A percentile compares a stretch with the other conserved stretches of the same genome.
phyloP scores from a whole-genome alignment of 2,329 filamentous ascomycete species.

The Chalaropsis ovoidea region DNA sequence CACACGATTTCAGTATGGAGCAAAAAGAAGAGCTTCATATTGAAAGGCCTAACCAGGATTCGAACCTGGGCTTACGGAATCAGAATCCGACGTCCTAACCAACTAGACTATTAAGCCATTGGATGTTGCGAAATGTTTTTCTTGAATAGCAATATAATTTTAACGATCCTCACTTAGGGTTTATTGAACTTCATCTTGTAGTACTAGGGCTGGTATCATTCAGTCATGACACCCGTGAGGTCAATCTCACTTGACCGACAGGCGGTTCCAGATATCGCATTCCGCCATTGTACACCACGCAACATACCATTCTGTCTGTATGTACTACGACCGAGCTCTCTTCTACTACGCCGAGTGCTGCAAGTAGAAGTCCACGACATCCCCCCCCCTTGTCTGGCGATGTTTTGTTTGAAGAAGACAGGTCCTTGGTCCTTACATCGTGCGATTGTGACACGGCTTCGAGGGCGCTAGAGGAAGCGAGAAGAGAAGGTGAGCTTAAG shows the following conservation, averaged over 20 bases:
- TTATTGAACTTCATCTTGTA: too few relatives aligned
- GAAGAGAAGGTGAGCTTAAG: conserved; percentile 14
- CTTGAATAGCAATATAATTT: too few relatives aligned
- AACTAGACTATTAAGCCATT: conserved; percentile 24
- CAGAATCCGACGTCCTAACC: conserved; percentile 24
- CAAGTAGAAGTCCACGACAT: not conserved
- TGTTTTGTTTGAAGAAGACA: conserved; percentile 8
- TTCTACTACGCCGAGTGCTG: not conserved
- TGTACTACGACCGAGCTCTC: too few relatives aligned
- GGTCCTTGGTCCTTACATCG: not conserved
- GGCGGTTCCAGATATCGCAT: too few relatives aligned
- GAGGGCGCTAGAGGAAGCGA: conserved; percentile 21
- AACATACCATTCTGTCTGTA: not conserved
- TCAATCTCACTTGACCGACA: not conserved
- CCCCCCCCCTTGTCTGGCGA: not conserved
- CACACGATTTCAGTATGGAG: too few relatives aligned
- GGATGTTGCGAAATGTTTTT: too few relatives aligned
- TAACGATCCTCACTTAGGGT: too few relatives aligned
- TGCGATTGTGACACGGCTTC: conserved; percentile 18
- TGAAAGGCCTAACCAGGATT: conserved; percentile 22
- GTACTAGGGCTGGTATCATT: too few relatives aligned
- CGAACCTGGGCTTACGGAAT: conserved; percentile 23
- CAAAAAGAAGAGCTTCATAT: not conserved
- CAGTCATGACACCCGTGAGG: too few relatives aligned
- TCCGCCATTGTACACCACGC: not conserved